Conservation (phyloP, 2,329 filamentous ascomycete genomes). For the Apiospora hydei region DNA sequence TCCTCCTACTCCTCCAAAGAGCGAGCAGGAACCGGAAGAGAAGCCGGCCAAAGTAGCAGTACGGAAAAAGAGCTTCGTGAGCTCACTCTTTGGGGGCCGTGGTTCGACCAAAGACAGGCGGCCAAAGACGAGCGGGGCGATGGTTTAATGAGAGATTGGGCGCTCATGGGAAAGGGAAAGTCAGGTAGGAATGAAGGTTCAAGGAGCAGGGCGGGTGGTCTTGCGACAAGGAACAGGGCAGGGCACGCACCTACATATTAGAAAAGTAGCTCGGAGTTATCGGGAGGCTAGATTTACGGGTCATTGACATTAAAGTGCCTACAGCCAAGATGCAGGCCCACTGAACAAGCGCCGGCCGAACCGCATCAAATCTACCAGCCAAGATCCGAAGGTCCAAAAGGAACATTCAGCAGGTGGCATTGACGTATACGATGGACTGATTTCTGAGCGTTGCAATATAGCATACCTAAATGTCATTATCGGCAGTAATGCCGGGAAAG, state of each 20-base stretch:
- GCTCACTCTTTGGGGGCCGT: slow-evolving; percentile 39
- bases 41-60: slow-evolving; percentile 35
- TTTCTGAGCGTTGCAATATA: neutral
- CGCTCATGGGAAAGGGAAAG: neutral
- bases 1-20: slow-evolving; percentile 35
- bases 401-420: neutral
- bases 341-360: neutral
- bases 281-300: slow-evolving; percentile 12
- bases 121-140: slow-evolving; percentile 18
- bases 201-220: neutral
- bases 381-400: neutral
- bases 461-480: neutral
- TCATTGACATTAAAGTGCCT: neutral
- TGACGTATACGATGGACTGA: neutral
- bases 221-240: neutral
- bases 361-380: neutral
- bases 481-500: neutral
- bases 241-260: neutral
- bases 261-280: slow-evolving; percentile 14
- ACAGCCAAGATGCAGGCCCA: neutral
- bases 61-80: slow-evolving; percentile 41
- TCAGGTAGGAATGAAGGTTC: neutral
- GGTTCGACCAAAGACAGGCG: slow-evolving; percentile 13
- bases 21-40: slow-evolving; percentile 33
- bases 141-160: neutral